A percentile compares a stretch with the other conserved stretches of the same genome.
Conservation (phyloP, 768 basidiomycete genomes). For the Auricularia sp. region DNA sequence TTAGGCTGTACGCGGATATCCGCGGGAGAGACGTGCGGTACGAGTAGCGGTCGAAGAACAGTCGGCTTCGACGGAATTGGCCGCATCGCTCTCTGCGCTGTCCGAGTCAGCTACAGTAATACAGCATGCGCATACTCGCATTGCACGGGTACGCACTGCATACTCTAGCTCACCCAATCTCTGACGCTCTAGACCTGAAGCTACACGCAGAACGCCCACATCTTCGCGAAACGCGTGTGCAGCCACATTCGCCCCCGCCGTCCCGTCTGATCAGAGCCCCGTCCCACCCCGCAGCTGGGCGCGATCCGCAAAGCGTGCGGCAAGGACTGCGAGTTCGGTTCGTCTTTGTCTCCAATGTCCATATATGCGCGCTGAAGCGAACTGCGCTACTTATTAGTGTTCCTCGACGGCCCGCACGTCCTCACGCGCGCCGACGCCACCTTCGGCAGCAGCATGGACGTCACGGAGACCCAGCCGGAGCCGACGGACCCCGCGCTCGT, state of each 20-base stretch:
- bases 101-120: too few relatives aligned
- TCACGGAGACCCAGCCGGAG: slow-evolving; percentile 24
- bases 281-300: slow-evolving; percentile 38
- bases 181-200: slow-evolving; percentile 21
- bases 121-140: too few relatives aligned
- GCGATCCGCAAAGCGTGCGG: slow-evolving; percentile 62
- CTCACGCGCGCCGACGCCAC: neutral
- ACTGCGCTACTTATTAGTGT: neutral
- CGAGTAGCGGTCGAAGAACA: too few relatives aligned
- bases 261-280: neutral
- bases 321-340: slow-evolving; percentile 58
- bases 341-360: slow-evolving; percentile 3
- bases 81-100: too few relatives aligned
- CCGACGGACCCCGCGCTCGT: too few relatives aligned
- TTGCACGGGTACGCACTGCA: too few relatives aligned
- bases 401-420: neutral
- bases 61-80: too few relatives aligned
- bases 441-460: neutral
- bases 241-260: neutral
- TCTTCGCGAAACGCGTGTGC: slow-evolving; percentile 64
- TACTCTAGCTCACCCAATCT: too few relatives aligned
- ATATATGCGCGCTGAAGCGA: neutral
- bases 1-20: too few relatives aligned
- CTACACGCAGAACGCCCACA: slow-evolving; percentile 59
- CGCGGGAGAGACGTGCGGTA: too few relatives aligned